Evolutionary conservation across 2,329 filamentous ascomycete species (phyloP).

Genomic region (Diplodia intermedia): DNA sequence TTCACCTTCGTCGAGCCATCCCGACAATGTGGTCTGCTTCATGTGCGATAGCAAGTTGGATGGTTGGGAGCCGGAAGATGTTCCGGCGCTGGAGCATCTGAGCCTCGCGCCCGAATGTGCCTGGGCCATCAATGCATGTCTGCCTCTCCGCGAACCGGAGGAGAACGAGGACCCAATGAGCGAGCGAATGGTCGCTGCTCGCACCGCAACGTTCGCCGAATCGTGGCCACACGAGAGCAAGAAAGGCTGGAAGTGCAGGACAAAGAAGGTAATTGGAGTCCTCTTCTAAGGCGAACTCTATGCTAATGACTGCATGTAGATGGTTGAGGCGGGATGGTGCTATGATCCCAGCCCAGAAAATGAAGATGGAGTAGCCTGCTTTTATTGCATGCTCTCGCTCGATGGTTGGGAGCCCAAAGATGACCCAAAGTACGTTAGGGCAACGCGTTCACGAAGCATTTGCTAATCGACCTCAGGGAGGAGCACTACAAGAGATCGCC

Average conservation of each 20-base stretch:
- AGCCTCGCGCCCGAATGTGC: slow-evolving; percentile 83
- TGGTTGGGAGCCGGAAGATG: slow-evolving; percentile 89
- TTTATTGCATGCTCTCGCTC: slow-evolving; percentile 86
- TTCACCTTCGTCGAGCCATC: slow-evolving; percentile 73
- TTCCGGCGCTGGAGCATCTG: slow-evolving; percentile 83
- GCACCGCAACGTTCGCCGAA: slow-evolving; percentile 81
- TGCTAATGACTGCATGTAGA: slow-evolving; percentile 54
- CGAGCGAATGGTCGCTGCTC: slow-evolving; percentile 74
- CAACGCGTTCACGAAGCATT: not conserved
- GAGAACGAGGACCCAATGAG: slow-evolving; percentile 76
- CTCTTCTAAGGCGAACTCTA: not conserved
- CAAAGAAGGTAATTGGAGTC: slow-evolving; percentile 71
- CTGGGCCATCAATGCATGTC: slow-evolving; percentile 73
- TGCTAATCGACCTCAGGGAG: slow-evolving; percentile 60
- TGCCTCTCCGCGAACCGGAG: slow-evolving; percentile 66
- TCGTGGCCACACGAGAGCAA: slow-evolving; percentile 90
- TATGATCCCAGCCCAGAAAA: slow-evolving; percentile 85
- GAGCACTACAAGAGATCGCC: slow-evolving; percentile 84
- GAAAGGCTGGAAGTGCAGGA: slow-evolving; percentile 87
- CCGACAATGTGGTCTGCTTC: slow-evolving; percentile 91
- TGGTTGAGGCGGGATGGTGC: slow-evolving; percentile 92
- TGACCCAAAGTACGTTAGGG: slow-evolving; percentile 73
- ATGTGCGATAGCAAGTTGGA: slow-evolving; percentile 83
- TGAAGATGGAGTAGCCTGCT: slow-evolving; percentile 88
- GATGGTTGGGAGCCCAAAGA: slow-evolving; percentile 96